A percentile compares a stretch with the other conserved stretches of the same genome.
These are phyloP conservation scores for Fusarium gaditjirri DNA, from an alignment of 2,329 filamentous ascomycete species.

Conservation along the genomic window DNA sequence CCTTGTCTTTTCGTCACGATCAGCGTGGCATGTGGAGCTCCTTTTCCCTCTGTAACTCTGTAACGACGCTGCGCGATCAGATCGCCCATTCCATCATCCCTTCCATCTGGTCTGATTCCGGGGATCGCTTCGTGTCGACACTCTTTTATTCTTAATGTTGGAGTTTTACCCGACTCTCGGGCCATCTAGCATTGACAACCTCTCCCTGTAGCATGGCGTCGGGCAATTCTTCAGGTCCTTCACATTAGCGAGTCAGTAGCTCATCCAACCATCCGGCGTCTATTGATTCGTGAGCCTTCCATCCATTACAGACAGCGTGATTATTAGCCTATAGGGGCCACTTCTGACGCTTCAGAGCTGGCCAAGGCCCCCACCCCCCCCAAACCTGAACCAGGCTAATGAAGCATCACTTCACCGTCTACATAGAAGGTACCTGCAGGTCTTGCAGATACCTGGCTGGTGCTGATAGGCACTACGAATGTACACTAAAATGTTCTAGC, in stretches of 20 bases:
- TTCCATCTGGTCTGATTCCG: constrained; percentile 20
- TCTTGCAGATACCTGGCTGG: constrained; percentile 24
- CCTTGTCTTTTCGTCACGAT: constrained; percentile 35
- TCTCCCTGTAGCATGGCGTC: not conserved
- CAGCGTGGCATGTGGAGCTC: constrained; percentile 33
- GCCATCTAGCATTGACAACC: not conserved
- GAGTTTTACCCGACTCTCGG: constrained; percentile 4
- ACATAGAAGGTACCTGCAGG: constrained; percentile 34
- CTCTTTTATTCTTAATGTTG: not conserved
- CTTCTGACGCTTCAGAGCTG: constrained; percentile 33
- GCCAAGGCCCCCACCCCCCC: constrained; percentile 38
- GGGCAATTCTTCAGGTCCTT: constrained; percentile 1
- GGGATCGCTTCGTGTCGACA: constrained; percentile 18
- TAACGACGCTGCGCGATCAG: constrained; percentile 16
- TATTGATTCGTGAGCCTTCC: constrained; percentile 19
- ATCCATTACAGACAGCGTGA: constrained; percentile 23
- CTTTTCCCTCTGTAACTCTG: constrained; percentile 26
- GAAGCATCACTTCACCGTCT: constrained; percentile 33
- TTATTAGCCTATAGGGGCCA: constrained; percentile 32
- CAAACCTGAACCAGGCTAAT: constrained; percentile 45
- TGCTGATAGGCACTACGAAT: not conserved
- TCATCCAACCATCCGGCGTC: constrained; percentile 13
- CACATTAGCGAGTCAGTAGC: constrained; percentile 10
- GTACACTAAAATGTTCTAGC: constrained; percentile 13
- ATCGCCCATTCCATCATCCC: constrained; percentile 13